Evolutionary conservation across 805 yeast genomes (phyloP).

Genomic region (Myxozyma melibiosi): DNA sequence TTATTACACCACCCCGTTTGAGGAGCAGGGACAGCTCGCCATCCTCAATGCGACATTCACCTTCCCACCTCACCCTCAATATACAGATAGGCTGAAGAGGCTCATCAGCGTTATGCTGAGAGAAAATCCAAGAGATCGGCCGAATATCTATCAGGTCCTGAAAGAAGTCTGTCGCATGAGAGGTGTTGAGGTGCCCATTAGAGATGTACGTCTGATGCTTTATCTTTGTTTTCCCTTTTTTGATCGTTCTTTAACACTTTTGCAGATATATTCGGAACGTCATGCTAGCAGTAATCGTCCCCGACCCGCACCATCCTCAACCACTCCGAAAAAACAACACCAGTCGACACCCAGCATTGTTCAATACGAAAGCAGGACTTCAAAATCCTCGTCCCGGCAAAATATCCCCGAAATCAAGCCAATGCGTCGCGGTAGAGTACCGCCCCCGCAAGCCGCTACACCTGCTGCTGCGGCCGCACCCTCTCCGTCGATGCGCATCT

Average conservation of each 20-base stretch:
- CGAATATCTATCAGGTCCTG: conserved; percentile 81
- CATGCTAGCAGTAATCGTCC: neutral
- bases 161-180: conserved; percentile 63
- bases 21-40: conserved; percentile 77
- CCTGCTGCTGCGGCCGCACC: neutral
- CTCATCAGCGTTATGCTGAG: conserved; percentile 77
- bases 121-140: conserved; percentile 79
- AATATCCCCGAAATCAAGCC: conserved; percentile 29
- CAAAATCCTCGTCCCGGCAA: neutral
- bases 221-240: neutral
- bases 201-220: conserved; percentile 16
- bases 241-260: neutral
- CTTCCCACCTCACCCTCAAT: conserved; percentile 70
- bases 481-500: neutral
- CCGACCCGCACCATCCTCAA: conserved; percentile 27
- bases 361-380: conserved; percentile 9
- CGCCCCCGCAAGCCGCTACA: conserved; percentile 19
- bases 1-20: conserved; percentile 94
- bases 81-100: conserved; percentile 70
- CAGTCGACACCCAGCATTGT: conserved; percentile 6
- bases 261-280: conserved; percentile 8
- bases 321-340: neutral
- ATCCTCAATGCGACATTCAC: conserved; percentile 80
- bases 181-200: conserved; percentile 55
- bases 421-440: conserved; percentile 32